phyloP scores from a whole-genome alignment of 768 basidiomycete genomes.

The Boletellus ananas region DNA sequence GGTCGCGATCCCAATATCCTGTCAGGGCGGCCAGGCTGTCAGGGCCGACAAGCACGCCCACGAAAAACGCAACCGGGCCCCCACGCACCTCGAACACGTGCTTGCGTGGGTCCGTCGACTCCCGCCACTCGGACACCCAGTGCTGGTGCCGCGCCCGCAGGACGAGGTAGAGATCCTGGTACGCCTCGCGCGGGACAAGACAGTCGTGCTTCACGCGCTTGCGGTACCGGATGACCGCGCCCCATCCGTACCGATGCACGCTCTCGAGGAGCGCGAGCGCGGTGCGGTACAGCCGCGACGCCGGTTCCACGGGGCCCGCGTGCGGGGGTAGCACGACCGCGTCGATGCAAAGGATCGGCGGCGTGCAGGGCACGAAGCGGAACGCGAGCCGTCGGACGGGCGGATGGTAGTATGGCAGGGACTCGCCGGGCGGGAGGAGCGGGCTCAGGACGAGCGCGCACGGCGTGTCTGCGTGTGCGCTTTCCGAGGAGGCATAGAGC shows the following conservation, averaged over 20 bases:
- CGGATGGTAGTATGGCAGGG: slow-evolving; percentile 90
- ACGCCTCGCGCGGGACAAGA: slow-evolving; percentile 67
- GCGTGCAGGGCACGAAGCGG: slow-evolving; percentile 48
- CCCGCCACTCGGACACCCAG: slow-evolving; percentile 70
- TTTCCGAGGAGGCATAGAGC: slow-evolving; percentile 44
- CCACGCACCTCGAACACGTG: slow-evolving; percentile 80
- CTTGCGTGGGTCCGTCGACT: slow-evolving; percentile 82
- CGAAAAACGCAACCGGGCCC: too few relatives aligned
- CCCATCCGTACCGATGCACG: slow-evolving; percentile 87
- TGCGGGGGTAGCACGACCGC: slow-evolving; percentile 35
- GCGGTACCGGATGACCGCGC: slow-evolving; percentile 73
- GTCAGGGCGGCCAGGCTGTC: not conserved
- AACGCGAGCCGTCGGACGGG: slow-evolving; percentile 77
- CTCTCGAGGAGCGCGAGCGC: slow-evolving; percentile 77
- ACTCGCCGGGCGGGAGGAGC: slow-evolving; percentile 39
- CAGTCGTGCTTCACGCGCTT: slow-evolving; percentile 86
- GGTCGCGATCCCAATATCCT: slow-evolving; percentile 95
- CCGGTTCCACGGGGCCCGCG: slow-evolving; percentile 42
- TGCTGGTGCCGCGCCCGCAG: slow-evolving; percentile 85
- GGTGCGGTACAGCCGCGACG: slow-evolving; percentile 75
- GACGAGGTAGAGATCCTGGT: slow-evolving; percentile 86
- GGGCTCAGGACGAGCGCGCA: slow-evolving; percentile 57
- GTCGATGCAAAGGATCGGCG: slow-evolving; percentile 21
- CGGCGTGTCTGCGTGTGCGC: slow-evolving; percentile 24
- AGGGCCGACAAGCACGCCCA: too few relatives aligned